Conservation (phyloP, 768 basidiomycete genomes). For the Auricularia auricula-judae region DNA sequence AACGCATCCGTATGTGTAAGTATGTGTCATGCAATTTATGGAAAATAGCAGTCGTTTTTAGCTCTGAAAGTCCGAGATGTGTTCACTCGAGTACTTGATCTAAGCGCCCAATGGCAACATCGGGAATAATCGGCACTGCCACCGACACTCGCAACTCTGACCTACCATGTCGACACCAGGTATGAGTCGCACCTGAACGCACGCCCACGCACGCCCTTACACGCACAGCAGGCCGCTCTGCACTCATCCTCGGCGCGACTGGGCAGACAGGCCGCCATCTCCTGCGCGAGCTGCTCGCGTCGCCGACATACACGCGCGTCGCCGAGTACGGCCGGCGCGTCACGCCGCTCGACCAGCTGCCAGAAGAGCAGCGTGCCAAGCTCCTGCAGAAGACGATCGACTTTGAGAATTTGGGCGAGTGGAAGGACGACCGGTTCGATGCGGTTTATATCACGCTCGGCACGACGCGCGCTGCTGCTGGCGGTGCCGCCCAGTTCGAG, state of each 20-base stretch:
- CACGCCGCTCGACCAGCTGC: conserved; percentile 32
- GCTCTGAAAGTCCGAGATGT: too few species aligned
- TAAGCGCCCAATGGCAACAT: not conserved
- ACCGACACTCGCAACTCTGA: too few species aligned
- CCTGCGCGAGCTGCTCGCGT: conserved; percentile 49
- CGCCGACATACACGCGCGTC: conserved; percentile 43
- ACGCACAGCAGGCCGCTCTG: conserved; percentile 21
- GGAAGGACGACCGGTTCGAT: conserved; percentile 53
- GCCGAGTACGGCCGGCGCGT: conserved; percentile 61
- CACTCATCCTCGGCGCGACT: conserved; percentile 68
- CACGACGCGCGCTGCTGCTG: conserved; percentile 49
- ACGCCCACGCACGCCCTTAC: not conserved
- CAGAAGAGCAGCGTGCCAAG: conserved; percentile 28
- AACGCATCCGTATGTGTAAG: too few species aligned
- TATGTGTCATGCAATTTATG: too few species aligned
- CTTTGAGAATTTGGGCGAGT: conserved; percentile 51
- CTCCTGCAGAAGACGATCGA: conserved; percentile 57
- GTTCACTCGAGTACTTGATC: too few species aligned
- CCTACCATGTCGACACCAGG: not conserved
- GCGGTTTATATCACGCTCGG: conserved; percentile 68
- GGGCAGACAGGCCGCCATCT: conserved; percentile 56
- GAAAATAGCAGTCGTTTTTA: too few species aligned
- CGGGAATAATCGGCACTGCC: too few species aligned
- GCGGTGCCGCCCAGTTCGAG: conserved; percentile 54
- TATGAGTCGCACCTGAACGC: not conserved